Evolutionary conservation across 345 rosid genomes (phyloP), one percentile per base, ranked within the genome.

Genomic region (Noccaea caerulescens): DNA sequence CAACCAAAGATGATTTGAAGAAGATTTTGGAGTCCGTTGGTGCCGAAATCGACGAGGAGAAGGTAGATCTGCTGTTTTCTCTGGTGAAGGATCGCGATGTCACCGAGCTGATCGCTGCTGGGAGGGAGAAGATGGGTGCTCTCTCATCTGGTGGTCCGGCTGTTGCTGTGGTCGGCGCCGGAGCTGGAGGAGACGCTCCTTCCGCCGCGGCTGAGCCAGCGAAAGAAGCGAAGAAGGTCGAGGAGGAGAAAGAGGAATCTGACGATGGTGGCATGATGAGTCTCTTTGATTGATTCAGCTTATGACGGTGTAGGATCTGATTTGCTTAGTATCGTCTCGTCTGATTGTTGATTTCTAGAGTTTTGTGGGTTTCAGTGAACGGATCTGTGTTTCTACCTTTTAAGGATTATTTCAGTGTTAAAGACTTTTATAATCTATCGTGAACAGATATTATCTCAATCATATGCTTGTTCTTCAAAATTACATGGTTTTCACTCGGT

Each of bases 251-350:
- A 9, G 66, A 73, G 16, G 77, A 73, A 6, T 73, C 77, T 0
- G 69, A 68, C 12, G 77, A 72, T 53, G 76, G 46, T 46, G 71
- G 66, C 65, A 72, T 72, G 71, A 64, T 72, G 71, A 2, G 71
- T 56, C 77, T 73, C 44, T 73, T 73, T 1, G 65, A 72, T 16
- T 72, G 42, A 72, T 51, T 9, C 10, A 2, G 14, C 5, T 23
- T 44, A 10, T 58, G 10, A 16, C 18, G 52, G 51, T 44, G 10
- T 13, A 27, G 5, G 67, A 68, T 43, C 55, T 42, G 20, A 44
- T 45, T 10, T 54, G 13, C 3, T 42, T 5, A 41, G 37, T 55
- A 10, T 47, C 30, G 41, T 11, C 12, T 46, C 20, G 20, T 36
- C 9, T 11, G 37, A 9, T 1, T 30, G 2, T 36, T 16, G 10